Evolutionary conservation across 2,329 filamentous ascomycete species (phyloP), one percentile per base, ranked within the genome.

Genomic region (Penicillium hesseltinei): DNA sequence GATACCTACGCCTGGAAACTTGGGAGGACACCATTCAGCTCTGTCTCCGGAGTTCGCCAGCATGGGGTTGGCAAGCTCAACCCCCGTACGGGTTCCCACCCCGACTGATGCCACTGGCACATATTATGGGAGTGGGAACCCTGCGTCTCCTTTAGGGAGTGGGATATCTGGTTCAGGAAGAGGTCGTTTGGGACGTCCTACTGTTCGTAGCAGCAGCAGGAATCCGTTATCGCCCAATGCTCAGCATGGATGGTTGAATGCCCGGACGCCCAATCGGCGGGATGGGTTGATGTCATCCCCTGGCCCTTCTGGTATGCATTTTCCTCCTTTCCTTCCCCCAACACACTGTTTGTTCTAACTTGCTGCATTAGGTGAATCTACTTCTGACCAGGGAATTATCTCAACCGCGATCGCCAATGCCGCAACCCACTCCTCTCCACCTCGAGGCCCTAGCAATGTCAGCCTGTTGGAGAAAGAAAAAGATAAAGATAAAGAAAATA

Each of bases 341-440:
- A 3, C 19, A 10, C 45, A 53, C 54, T 43, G 52, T 51, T 57
- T 44, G 54, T 51, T 43, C 57, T 59, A 51, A 60, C 57, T 56
- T 43, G 38, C 27, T 36, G 13, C 40, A 61, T 56, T 51, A 73
- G 73, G 70, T 68, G 77, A 76, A 57, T 63, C 71, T 25, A 68
- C 66, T 39, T 60, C 74, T 63, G 84, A 84, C 67, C 85, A 88
- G 76, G 92, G 92, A 54, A 96, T 97, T 71, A 97, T 97, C 62
- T 95, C 92, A 27, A 89, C 85, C 65, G 92, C 93, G 46, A 97
- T 96, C 69, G 92, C 92, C 59, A 95, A 91, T 71, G 91, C 92
- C 29, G 91, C 89, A 59, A 89, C 88, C 66, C 78, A 86, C 62
- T 82, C 84, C 52, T 77, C 82, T 15, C 81, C 84, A 2, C 73